phyloP scores from a whole-genome alignment of 108 stramenopile genomes.

The Stephanodiscus triporus region DNA sequence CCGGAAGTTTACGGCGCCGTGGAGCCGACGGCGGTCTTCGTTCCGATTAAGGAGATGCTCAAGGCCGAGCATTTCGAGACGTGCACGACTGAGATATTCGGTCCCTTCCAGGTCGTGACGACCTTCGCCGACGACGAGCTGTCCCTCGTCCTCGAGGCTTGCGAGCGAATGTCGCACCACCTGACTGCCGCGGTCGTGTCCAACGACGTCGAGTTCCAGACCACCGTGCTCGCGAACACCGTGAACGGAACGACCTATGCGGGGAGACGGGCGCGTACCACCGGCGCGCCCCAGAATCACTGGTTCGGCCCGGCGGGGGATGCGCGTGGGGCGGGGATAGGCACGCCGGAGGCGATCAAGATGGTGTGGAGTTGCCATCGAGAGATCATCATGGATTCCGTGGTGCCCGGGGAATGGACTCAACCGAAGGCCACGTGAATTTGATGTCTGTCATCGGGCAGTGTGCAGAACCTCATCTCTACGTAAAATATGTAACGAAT shows the following conservation, averaged over 20 bases:
- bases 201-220: slow-evolving; percentile 88
- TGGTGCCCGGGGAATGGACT: slow-evolving; percentile 73
- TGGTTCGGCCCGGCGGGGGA: slow-evolving; percentile 92
- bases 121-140: slow-evolving; percentile 85
- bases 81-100: slow-evolving; percentile 94
- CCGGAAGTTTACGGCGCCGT: slow-evolving; percentile 94
- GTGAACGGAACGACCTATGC: slow-evolving; percentile 99
- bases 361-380: slow-evolving; percentile 98
- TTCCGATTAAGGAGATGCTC: slow-evolving; percentile 93
- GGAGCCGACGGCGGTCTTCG: slow-evolving; percentile 96
- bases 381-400: slow-evolving; percentile 93
- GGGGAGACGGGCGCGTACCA: slow-evolving; percentile 95
- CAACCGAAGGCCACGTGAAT: slow-evolving; percentile 58
- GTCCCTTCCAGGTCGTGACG: slow-evolving; percentile 96
- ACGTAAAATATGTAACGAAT: background rate
- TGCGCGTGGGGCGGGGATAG: slow-evolving; percentile 68
- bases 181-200: slow-evolving; percentile 98
- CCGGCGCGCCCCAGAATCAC: slow-evolving; percentile 99
- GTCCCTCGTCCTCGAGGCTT: slow-evolving; percentile 78
- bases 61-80: slow-evolving; percentile 79
- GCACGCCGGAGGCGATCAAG: slow-evolving; percentile 98
- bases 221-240: slow-evolving; percentile 86
- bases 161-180: slow-evolving; percentile 95
- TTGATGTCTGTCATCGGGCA: background rate
- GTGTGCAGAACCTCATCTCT: background rate